Conservation (phyloP, 1,284 basidiomycete genomes). For the Moesziomyces globuligerus region DNA sequence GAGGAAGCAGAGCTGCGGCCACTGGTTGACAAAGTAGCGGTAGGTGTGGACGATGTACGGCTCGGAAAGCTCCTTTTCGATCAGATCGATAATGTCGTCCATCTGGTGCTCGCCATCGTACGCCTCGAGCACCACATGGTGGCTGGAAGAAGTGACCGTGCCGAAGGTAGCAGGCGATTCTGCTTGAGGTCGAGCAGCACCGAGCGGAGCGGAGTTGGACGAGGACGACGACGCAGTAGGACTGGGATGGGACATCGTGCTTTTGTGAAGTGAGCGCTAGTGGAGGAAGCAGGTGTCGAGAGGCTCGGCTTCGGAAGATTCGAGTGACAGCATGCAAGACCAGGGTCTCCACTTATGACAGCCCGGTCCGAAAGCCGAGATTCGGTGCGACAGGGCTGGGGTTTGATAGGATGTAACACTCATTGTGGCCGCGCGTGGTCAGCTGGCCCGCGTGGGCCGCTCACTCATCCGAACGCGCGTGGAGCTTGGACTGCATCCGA, state of each 20-base stretch:
- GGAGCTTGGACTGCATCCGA: no score
- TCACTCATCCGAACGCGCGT: no score
- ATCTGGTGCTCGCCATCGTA: conserved; percentile 76
- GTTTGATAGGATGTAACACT: not conserved
- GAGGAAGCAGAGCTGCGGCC: conserved; percentile 93
- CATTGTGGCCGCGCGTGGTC: not conserved
- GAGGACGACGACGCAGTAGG: not conserved
- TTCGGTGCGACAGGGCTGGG: not conserved
- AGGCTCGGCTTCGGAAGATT: no score
- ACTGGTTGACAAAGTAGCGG: conserved; percentile 77
- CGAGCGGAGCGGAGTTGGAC: not conserved
- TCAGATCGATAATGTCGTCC: conserved; percentile 56
- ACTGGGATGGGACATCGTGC: not conserved
- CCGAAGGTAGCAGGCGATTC: no score
- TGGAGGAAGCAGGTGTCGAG: no score
- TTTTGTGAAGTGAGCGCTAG: not conserved
- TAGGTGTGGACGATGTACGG: conserved; percentile 95
- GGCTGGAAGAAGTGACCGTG: no score
- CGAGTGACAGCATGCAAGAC: not conserved
- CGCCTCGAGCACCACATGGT: conserved; percentile 74
- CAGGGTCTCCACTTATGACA: not conserved
- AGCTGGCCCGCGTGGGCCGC: not conserved
- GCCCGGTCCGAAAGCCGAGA: not conserved
- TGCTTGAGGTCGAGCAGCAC: no score
- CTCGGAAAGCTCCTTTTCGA: conserved; percentile 74